A percentile compares a stretch with the other conserved stretches of the same genome.
phyloP scores from a whole-genome alignment of 768 basidiomycete genomes.

The Xerocomellus chrysenteron region DNA sequence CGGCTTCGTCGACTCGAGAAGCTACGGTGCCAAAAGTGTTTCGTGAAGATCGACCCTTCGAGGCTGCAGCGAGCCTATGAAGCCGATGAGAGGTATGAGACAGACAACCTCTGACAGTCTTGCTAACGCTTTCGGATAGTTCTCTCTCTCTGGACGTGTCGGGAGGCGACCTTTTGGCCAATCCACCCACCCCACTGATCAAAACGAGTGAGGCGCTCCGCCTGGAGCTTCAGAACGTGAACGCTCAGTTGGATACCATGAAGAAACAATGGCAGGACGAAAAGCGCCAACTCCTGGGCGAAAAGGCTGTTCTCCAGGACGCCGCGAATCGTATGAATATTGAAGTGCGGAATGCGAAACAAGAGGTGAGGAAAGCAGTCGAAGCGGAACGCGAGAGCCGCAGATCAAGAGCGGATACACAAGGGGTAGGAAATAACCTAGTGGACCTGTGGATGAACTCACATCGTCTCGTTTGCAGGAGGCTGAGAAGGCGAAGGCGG shows the following conservation, averaged over 20 bases:
- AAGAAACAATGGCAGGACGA: constrained; percentile 73
- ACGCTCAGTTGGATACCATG: constrained; percentile 60
- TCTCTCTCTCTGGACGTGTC: constrained; percentile 48
- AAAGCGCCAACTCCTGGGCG: constrained; percentile 57
- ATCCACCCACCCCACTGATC: constrained; percentile 69
- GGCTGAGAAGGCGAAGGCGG: constrained; percentile 61
- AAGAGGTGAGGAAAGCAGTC: constrained; percentile 51
- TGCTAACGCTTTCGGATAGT: constrained; percentile 35
- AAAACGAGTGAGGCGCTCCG: constrained; percentile 65
- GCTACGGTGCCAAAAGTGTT: constrained; percentile 69
- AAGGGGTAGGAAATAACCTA: constrained; percentile 44
- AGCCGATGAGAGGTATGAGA: constrained; percentile 61
- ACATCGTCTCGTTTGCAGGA: constrained; percentile 45
- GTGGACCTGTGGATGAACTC: constrained; percentile 2
- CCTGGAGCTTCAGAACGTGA: constrained; percentile 58
- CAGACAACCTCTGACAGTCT: not conserved
- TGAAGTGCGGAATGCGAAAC: constrained; percentile 58
- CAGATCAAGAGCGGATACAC: constrained; percentile 47
- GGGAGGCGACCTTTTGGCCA: constrained; percentile 43
- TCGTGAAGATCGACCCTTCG: constrained; percentile 56
- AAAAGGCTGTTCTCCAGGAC: constrained; percentile 73
- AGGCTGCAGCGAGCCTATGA: constrained; percentile 39
- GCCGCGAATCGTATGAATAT: constrained; percentile 63
- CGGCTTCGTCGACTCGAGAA: constrained; percentile 57
- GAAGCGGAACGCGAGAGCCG: constrained; percentile 54